phyloP scores from a whole-genome alignment of 2,329 filamentous ascomycete genomes.

The Sclerotinia sclerotiorum region DNA sequence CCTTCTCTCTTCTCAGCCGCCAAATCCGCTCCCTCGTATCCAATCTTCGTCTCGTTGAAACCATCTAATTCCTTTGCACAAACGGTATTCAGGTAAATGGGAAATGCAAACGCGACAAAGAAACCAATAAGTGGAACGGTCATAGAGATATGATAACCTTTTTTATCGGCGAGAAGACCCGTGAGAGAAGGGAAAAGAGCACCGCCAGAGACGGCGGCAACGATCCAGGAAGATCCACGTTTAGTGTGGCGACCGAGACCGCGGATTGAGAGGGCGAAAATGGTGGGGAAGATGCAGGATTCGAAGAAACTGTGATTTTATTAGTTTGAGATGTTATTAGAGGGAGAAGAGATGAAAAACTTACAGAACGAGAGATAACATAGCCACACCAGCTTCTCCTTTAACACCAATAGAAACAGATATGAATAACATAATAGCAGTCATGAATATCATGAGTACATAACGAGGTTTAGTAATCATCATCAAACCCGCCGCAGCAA shows the following conservation, averaged over 20 bases:
- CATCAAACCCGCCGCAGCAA: constrained; percentile 64
- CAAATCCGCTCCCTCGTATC: constrained; percentile 32
- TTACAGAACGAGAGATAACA: constrained; percentile 63
- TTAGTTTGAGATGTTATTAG: neutral
- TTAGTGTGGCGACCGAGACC: constrained; percentile 79
- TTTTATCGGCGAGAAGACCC: constrained; percentile 23
- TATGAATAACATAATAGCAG: constrained; percentile 60
- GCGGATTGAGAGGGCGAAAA: constrained; percentile 76
- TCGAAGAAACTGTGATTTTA: constrained; percentile 57
- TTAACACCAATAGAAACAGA: constrained; percentile 43
- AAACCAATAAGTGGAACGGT: constrained; percentile 40
- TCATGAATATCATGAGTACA: constrained; percentile 59
- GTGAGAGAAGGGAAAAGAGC: constrained; percentile 34
- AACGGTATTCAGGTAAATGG: constrained; percentile 41
- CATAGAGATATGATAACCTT: constrained; percentile 34
- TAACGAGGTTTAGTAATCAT: constrained; percentile 63
- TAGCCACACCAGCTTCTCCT: constrained; percentile 54
- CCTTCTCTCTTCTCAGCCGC: neutral
- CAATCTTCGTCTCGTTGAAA: constrained; percentile 42
- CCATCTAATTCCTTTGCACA: constrained; percentile 42
- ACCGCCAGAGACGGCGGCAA: constrained; percentile 43
- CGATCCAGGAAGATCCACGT: constrained; percentile 74
- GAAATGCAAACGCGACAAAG: constrained; percentile 41
- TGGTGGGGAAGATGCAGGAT: constrained; percentile 78
- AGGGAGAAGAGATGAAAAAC: neutral